Evolutionary conservation across 2,329 filamentous ascomycete genomes (phyloP).

Genomic region (Pseudopithomyces chartarum): DNA sequence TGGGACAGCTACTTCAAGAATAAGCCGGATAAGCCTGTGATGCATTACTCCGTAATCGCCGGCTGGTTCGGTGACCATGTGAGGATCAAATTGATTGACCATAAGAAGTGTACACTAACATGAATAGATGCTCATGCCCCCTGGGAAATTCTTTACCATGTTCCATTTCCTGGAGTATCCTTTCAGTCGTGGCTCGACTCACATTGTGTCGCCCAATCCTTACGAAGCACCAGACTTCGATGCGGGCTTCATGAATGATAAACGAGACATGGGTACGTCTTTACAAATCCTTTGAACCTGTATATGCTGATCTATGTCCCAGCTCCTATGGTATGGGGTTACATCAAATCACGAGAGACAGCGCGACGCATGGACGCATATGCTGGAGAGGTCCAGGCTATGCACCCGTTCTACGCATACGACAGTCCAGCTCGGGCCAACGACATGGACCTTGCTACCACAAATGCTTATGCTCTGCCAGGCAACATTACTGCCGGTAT

Average conservation of each 20-base stretch:
- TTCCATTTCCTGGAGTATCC: conserved; percentile 82
- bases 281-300: too few species aligned
- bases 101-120: conserved; percentile 31
- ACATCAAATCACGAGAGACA: conserved; percentile 82
- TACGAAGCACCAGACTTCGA: conserved; percentile 80
- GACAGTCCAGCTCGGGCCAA: conserved; percentile 71
- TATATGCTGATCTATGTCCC: not conserved
- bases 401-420: conserved; percentile 74
- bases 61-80: conserved; percentile 55
- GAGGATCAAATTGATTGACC: conserved; percentile 13
- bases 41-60: conserved; percentile 72
- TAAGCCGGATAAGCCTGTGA: conserved; percentile 84
- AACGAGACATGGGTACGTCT: conserved; percentile 68
- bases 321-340: conserved; percentile 77
- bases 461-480: conserved; percentile 74
- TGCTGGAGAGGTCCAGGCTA: conserved; percentile 68
- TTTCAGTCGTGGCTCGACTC: conserved; percentile 73
- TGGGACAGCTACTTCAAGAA: conserved; percentile 85
- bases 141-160: conserved; percentile 83
- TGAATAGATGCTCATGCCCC: conserved; percentile 61
- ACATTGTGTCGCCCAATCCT: conserved; percentile 72
- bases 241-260: conserved; percentile 83
- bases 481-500: conserved; percentile 74
- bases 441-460: conserved; percentile 76
- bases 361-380: conserved; percentile 79